These are phyloP conservation scores for Arxiozyma slooffiae DNA, from an alignment of 1,139 yeast species.

Conservation along the genomic window DNA sequence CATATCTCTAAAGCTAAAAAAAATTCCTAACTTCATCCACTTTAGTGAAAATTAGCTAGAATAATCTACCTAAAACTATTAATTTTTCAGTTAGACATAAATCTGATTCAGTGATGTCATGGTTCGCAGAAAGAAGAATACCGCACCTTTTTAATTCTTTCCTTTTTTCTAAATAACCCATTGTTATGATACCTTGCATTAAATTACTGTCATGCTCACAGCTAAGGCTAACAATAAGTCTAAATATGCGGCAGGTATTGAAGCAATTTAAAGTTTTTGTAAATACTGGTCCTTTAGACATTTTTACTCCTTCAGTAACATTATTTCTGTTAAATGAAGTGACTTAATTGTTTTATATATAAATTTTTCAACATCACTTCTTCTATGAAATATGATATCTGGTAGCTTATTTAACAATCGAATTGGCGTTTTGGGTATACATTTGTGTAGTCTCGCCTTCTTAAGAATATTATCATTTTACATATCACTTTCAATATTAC, in stretches of 20 bases:
- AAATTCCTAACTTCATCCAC: conserved; percentile 43
- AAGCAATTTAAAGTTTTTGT: conserved; percentile 71
- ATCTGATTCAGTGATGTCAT: conserved; percentile 53
- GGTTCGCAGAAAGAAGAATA: conserved; percentile 48
- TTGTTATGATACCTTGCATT: conserved; percentile 61
- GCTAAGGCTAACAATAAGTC: conserved; percentile 78
- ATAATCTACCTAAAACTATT: conserved; percentile 48
- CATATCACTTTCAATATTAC: conserved; percentile 8
- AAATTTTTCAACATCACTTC: conserved; percentile 80
- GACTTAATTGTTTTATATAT: conserved; percentile 48
- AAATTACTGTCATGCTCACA: conserved; percentile 56
- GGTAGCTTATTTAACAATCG: conserved; percentile 37
- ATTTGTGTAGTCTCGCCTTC: conserved; percentile 12
- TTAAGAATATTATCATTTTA: neutral
- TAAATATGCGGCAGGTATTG: conserved; percentile 51
- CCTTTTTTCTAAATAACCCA: conserved; percentile 50
- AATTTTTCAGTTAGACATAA: conserved; percentile 42
- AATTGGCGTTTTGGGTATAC: conserved; percentile 21
- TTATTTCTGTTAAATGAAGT: conserved; percentile 31
- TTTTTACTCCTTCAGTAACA: conserved; percentile 39
- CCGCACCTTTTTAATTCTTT: conserved; percentile 47
- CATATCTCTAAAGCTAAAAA: conserved; percentile 19
- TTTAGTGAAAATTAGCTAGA: conserved; percentile 69
- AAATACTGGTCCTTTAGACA: conserved; percentile 57
- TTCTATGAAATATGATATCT: conserved; percentile 65